Evolutionary conservation across 139 green algal genomes (phyloP), one percentile per base, ranked within the genome.

Genomic region (Chlorella sp.): DNA sequence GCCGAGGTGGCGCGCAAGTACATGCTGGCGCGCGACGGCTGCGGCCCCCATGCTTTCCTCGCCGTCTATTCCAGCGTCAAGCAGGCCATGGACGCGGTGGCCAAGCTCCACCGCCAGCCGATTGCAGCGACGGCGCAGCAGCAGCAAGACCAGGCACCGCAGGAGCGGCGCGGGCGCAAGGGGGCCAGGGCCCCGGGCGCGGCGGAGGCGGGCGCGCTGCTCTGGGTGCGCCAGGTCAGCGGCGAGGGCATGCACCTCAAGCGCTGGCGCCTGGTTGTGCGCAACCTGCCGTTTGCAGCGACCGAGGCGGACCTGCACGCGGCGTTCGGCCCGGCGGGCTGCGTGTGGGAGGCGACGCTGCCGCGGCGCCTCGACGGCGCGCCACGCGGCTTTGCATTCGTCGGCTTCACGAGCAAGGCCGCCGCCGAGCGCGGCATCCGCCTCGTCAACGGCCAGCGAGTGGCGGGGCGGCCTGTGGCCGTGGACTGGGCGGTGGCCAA

Each of bases 401-500:
- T 91, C 6, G 77, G 84, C 6, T 98, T 95, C 85, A 96, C 84
- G 19, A 90, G 77, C 58, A 77, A 79, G 9, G 84, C 80, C 7
- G 77, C 96, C 60, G 92, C 94, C 11, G 85, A 93, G 74, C 80
- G 81, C 36, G 94, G 86, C n/a, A 93, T 98, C 33, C 40, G 81
- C n/a, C 15, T 79, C 6, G 67, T 91, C 25, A 99, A 98, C 73
- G 91, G 81, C 15, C 83, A 86, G 79, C 73, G 84, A 40, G 56
- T 98, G 38, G 56, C 74, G 25, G 86, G 87, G 8, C 82, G 95
- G 21, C 67, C 79, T 0, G 83, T 99, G 23, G 94, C 91, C 8
- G 93, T 95, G 35, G 95, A 99, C 75, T 98, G 93, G 92, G 92
- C 95, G 41, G 55, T 99, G 33, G 59, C 84, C 25, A 98, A 98